Percentiles rank a stretch among this genome's conserved stretches.
Evolutionary conservation across 257 asterid species (phyloP).

Genomic region (Leonotis leonurus): DNA sequence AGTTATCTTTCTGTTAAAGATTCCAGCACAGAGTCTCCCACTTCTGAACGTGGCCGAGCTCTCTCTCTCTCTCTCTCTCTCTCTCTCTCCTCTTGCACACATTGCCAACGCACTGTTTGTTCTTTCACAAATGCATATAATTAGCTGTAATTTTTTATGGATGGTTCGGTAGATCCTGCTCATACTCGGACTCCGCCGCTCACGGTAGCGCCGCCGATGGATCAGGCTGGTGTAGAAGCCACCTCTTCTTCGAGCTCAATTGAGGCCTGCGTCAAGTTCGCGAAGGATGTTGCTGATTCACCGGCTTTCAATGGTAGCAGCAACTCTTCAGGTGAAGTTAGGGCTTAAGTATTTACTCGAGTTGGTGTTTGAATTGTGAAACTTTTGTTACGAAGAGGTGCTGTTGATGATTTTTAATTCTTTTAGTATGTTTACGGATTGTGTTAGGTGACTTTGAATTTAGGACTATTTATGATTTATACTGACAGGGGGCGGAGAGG

Average conservation of each 20-base stretch:
- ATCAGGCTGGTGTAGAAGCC: slow-evolving; percentile 23
- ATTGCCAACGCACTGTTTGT: slow-evolving; percentile 1
- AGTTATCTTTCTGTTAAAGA: slow-evolving; percentile 9
- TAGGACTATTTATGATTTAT: not conserved
- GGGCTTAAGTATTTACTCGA: slow-evolving; percentile 7
- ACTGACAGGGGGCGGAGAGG: slow-evolving; percentile 39
- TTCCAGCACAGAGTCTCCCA: slow-evolving; percentile 11
- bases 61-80: not conserved
- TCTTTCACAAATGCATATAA: slow-evolving; percentile 1
- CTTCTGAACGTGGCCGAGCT: slow-evolving; percentile 21
- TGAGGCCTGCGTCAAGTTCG: slow-evolving; percentile 36
- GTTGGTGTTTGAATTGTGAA: slow-evolving; percentile 1
- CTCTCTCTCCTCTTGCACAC: not conserved
- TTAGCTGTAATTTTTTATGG: not conserved
- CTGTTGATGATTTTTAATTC: not conserved
- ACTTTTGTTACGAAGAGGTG: not conserved
- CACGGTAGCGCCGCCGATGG: slow-evolving; percentile 35
- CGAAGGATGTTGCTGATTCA: slow-evolving; percentile 25
- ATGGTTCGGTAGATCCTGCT: slow-evolving; percentile 46
- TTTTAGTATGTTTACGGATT: not conserved
- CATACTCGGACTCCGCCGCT: slow-evolving; percentile 21
- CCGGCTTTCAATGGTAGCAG: slow-evolving; percentile 36
- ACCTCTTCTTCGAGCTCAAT: slow-evolving; percentile 38
- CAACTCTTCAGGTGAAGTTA: slow-evolving; percentile 42
- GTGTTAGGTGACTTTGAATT: slow-evolving; percentile 4